Base-by-base conservation (phyloP, 306 rosid genomes). In the Vigna unguiculata region DNA sequence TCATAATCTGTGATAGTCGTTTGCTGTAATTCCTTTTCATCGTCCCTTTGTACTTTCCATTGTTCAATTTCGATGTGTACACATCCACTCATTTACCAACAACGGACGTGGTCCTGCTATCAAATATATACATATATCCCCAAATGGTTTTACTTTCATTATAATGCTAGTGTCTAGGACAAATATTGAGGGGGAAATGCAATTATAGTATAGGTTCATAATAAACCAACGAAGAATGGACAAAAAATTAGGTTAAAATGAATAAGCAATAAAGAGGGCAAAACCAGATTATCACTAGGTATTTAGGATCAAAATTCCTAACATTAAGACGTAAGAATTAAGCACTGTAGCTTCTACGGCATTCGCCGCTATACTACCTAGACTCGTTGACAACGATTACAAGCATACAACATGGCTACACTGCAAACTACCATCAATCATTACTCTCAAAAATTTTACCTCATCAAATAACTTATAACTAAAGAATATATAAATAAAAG, bases 341-440 rank as follows among this genome's bases (percentile, higher is more conserved):
- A n/a, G 67, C 72, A 57, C 71, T 36, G 69, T 28, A 14, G 47
- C 25, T 72, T 63, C 58, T 48, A 53, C 58, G 32, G 47, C 71
- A 82, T 82, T 77, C 16, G 30, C 69, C 16, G 41, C 43, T n/a
- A 51, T 30, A 69, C 51, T 69, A 45, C 65, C 62, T 16, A 51
- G 55, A 68, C 83, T 40, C 57, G 14, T 58, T 59, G 54, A 75
- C 22, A 74, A 58, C n/a, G 64, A 41, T 25, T 61, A 77, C 64
- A 82, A 64, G 51, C 57, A 76, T 78, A 51, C 40, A 72, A 78
- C n/a, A 46, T 72, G 57, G 60, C 43, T 48, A 72, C 43, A 25
- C 43, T 47, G 71, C 59, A 53, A 47, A 17, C 75, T 46, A 63
- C 24, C 36, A 62, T 28, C 72, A 62, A 38, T 74, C 57, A 36